Percentiles rank a stretch among this genome's conserved stretches.
Conservation (phyloP, 257 asterid species). For the Capsicum pubescens region DNA sequence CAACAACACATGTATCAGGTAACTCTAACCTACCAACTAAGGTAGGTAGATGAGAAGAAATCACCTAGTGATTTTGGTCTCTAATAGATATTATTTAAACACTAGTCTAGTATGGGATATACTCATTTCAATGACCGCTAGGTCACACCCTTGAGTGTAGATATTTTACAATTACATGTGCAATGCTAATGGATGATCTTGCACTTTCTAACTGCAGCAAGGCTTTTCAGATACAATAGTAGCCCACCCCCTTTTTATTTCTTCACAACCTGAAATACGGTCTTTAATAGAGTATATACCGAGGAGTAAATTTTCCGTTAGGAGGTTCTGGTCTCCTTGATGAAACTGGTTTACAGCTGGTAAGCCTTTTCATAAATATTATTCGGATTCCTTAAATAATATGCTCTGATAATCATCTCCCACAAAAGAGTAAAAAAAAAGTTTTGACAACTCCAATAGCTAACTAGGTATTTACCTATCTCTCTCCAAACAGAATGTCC, state of each 20-base stretch:
- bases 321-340: constrained; percentile 80
- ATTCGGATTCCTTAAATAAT: background rate
- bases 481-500: constrained; percentile 48
- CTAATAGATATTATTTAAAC: background rate
- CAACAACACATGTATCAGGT: background rate
- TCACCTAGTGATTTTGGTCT: background rate
- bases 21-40: background rate
- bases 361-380: constrained; percentile 30
- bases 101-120: background rate
- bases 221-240: constrained; percentile 60
- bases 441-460: background rate
- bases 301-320: constrained; percentile 75
- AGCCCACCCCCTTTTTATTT: constrained; percentile 66
- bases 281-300: constrained; percentile 42
- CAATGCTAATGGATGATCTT: background rate
- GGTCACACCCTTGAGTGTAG: background rate
- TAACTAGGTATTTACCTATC: background rate
- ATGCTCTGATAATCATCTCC: background rate
- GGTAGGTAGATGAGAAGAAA: background rate
- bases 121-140: background rate
- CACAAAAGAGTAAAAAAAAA: background rate
- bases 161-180: background rate
- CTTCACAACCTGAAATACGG: constrained; percentile 45
- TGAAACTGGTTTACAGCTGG: constrained; percentile 54
- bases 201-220: constrained; percentile 50